phyloP scores from a whole-genome alignment of 441 rosid genomes.

The Geranium incanum region DNA sequence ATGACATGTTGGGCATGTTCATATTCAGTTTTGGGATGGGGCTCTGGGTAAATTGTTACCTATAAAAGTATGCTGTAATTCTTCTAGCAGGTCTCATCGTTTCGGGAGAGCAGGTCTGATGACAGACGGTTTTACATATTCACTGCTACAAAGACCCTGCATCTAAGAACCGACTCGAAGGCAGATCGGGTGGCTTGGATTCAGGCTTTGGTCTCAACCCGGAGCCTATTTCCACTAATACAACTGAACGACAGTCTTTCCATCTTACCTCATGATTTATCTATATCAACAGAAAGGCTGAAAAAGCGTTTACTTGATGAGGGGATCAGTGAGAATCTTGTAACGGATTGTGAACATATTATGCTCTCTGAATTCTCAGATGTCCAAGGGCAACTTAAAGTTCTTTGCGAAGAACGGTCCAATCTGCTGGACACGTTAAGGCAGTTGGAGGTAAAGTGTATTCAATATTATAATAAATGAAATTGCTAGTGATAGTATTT shows the following conservation, averaged over 20 bases:
- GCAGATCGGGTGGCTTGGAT: constrained; percentile 86
- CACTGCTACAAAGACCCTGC: constrained; percentile 88
- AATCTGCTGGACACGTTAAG: constrained; percentile 64
- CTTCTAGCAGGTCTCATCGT: constrained; percentile 74
- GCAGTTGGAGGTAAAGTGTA: constrained; percentile 63
- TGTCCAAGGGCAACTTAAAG: constrained; percentile 51
- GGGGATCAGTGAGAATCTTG: constrained; percentile 56
- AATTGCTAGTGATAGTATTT: constrained; percentile 16
- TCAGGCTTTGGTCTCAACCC: constrained; percentile 69
- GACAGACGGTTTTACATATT: constrained; percentile 78
- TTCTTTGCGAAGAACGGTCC: constrained; percentile 63
- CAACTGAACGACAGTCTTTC: constrained; percentile 48
- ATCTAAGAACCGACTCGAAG: constrained; percentile 75
- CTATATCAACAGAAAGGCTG: constrained; percentile 66
- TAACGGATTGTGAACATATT: constrained; percentile 77
- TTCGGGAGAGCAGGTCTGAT: constrained; percentile 94
- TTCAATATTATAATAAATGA: constrained; percentile 10
- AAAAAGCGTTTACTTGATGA: constrained; percentile 53
- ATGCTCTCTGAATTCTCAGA: constrained; percentile 79
- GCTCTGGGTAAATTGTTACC: not conserved
- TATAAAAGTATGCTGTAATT: constrained; percentile 16
- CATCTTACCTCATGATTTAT: constrained; percentile 45
- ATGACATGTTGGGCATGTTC: not conserved
- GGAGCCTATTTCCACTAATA: constrained; percentile 51
- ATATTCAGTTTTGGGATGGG: not conserved